A percentile compares a stretch with the other conserved stretches of the same genome.
These are phyloP conservation scores for Escovopsis sp. DNA, from an alignment of 2,329 filamentous ascomycete genomes.

Conservation along the genomic window DNA sequence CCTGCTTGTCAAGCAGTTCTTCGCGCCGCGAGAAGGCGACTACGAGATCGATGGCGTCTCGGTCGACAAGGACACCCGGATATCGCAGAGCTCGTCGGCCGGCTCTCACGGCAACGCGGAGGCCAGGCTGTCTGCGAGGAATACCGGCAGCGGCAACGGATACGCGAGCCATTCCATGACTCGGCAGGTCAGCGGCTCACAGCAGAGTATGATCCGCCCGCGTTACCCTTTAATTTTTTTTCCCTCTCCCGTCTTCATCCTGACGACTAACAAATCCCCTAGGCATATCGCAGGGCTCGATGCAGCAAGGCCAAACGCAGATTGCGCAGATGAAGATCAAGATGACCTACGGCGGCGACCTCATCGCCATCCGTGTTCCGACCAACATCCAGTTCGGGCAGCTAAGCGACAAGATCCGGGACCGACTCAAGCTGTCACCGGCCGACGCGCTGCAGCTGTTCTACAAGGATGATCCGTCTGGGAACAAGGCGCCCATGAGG, in stretches of 20 bases:
- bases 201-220: slow-evolving; percentile 5
- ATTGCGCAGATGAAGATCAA: slow-evolving; percentile 64
- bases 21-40: slow-evolving; percentile 77
- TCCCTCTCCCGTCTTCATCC: not conserved
- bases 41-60: slow-evolving; percentile 74
- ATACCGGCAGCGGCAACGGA: slow-evolving; percentile 40
- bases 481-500: slow-evolving; percentile 58
- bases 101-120: slow-evolving; percentile 45
- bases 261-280: not conserved
- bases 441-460: slow-evolving; percentile 62
- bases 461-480: slow-evolving; percentile 73
- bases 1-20: slow-evolving; percentile 76
- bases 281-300: slow-evolving; percentile 13
- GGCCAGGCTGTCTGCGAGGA: slow-evolving; percentile 51
- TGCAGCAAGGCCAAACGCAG: not conserved
- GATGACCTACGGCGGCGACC: slow-evolving; percentile 81
- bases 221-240: slow-evolving; percentile 1
- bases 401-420: slow-evolving; percentile 69
- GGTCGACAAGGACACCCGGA: slow-evolving; percentile 62
- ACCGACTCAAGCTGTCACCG: slow-evolving; percentile 60
- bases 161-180: slow-evolving; percentile 40
- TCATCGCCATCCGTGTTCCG: slow-evolving; percentile 82
- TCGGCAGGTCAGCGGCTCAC: slow-evolving; percentile 30
- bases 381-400: slow-evolving; percentile 64
- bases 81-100: slow-evolving; percentile 54